A percentile compares a stretch with the other conserved stretches of the same genome.
Evolutionary conservation across 805 yeast species (phyloP).

Genomic region (Candida broadrunensis): DNA sequence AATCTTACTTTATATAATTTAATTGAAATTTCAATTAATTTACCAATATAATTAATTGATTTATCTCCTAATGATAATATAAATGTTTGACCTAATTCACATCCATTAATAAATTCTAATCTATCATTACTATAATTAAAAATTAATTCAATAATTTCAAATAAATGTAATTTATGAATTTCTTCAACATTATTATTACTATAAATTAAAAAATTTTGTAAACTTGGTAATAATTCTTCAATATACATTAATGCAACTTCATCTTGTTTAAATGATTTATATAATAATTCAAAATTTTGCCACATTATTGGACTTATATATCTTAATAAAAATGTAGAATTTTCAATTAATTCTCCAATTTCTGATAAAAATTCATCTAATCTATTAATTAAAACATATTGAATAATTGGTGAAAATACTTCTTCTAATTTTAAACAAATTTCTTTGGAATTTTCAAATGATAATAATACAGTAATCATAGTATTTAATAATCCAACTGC

Average conservation of each 20-base stretch:
- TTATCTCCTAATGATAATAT: constrained; percentile 51
- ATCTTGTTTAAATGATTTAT: constrained; percentile 15
- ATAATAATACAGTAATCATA: constrained; percentile 72
- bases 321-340: constrained; percentile 36
- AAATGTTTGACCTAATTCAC: constrained; percentile 64
- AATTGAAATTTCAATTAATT: neutral
- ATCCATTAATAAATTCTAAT: constrained; percentile 58
- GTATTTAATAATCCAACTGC: constrained; percentile 81
- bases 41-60: neutral
- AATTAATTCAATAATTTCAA: constrained; percentile 41
- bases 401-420: constrained; percentile 66
- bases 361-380: constrained; percentile 76
- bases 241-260: constrained; percentile 58
- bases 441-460: constrained; percentile 77
- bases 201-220: constrained; percentile 69
- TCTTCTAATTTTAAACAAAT: constrained; percentile 64
- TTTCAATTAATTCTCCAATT: constrained; percentile 65
- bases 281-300: constrained; percentile 58
- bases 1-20: constrained; percentile 8
- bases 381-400: constrained; percentile 61
- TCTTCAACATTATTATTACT: constrained; percentile 35
- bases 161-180: constrained; percentile 25
- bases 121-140: constrained; percentile 16
- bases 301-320: constrained; percentile 65
- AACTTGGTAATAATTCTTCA: constrained; percentile 71